Conservation (phyloP, 139 green algal species). For the Asterochloris erici region DNA sequence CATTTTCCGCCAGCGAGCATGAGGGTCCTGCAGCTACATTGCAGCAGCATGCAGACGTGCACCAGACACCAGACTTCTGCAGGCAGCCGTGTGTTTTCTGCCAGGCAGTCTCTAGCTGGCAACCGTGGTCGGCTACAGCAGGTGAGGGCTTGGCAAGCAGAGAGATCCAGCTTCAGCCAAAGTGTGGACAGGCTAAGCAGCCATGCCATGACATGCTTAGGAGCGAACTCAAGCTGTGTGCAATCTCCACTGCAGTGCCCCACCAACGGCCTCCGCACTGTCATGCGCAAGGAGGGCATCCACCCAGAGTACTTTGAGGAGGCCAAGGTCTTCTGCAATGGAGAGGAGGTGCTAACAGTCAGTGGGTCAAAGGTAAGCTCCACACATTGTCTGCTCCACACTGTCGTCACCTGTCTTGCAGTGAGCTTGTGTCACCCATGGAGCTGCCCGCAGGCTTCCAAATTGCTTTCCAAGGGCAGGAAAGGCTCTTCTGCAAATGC, state of each 20-base stretch:
- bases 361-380: slow-evolving; percentile 72
- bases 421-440: too few relatives aligned
- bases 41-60: too few relatives aligned
- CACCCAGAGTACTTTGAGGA: slow-evolving; percentile 21
- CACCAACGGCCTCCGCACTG: background rate
- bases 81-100: background rate
- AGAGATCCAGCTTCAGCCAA: too few relatives aligned
- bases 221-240: background rate
- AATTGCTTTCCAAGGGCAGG: too few relatives aligned
- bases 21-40: too few relatives aligned
- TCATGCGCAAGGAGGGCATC: slow-evolving; percentile 22
- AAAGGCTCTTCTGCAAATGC: too few relatives aligned
- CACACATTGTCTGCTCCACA: too few relatives aligned
- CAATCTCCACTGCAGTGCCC: background rate
- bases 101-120: slow-evolving; percentile 2
- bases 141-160: background rate
- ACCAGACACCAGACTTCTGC: too few relatives aligned
- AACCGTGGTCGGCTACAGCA: background rate
- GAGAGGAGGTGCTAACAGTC: slow-evolving; percentile 90
- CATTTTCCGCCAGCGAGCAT: too few relatives aligned
- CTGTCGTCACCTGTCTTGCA: too few relatives aligned
- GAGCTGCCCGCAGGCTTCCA: too few relatives aligned
- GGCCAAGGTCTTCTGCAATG: slow-evolving; percentile 86
- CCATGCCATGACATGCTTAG: too few relatives aligned
- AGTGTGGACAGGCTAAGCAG: background rate